Conservation (phyloP, 331 rosid species). For the Pyrus hybrid region DNA sequence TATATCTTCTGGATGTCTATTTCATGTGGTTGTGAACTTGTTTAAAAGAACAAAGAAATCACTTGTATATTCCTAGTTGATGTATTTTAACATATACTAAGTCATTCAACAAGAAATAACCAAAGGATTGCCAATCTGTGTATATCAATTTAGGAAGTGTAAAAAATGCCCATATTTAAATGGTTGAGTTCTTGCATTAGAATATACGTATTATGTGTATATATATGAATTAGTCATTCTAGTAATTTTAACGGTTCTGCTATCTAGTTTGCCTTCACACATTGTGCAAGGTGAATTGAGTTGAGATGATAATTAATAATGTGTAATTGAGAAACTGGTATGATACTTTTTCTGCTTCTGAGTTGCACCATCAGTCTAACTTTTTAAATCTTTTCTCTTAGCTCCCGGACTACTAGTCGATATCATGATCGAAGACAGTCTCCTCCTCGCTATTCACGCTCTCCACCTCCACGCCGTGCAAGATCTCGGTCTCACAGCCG, state of each 20-base stretch:
- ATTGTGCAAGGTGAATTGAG: not conserved
- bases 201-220: not conserved
- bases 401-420: constrained; percentile 22
- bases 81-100: not conserved
- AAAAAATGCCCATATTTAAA: not conserved
- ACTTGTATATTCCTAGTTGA: not conserved
- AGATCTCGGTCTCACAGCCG: constrained; percentile 62
- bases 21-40: not conserved
- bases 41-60: not conserved
- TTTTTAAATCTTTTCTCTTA: not conserved
- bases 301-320: not conserved
- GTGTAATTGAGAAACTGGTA: not conserved
- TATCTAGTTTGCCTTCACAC: not conserved
- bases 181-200: not conserved
- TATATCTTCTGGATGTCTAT: not conserved
- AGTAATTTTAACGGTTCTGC: not conserved
- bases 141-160: not conserved
- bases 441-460: constrained; percentile 47
- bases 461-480: constrained; percentile 69
- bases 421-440: constrained; percentile 67
- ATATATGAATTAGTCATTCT: not conserved
- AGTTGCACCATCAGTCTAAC: not conserved
- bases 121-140: not conserved
- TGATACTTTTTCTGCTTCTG: not conserved
- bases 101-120: not conserved